phyloP scores from a whole-genome alignment of 192 early-diverging fungal species.

The Bifiguratus adelaidae region DNA sequence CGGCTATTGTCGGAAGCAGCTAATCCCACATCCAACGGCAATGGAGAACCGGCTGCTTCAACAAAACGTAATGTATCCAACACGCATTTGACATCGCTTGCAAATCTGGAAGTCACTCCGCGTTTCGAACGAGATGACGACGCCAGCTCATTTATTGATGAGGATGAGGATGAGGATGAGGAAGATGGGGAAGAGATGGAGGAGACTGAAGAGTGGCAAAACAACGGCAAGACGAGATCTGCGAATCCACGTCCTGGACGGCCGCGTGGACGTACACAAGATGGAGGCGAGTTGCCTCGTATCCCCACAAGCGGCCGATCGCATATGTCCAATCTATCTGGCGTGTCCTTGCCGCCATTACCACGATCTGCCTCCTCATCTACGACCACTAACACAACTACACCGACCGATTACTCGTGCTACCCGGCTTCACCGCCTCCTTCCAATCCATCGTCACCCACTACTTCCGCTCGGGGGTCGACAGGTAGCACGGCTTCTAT shows the following conservation, averaged over 20 bases:
- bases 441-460: conserved; percentile 44
- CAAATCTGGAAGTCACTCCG: conserved; percentile 5
- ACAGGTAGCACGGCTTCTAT: conserved; percentile 19
- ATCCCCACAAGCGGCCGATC: background rate
- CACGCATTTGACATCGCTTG: conserved; percentile 20
- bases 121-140: conserved; percentile 10
- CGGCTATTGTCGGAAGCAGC: conserved; percentile 51
- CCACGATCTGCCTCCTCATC: conserved; percentile 7
- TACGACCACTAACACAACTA: background rate
- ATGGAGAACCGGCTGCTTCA: background rate
- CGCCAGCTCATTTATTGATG: conserved; percentile 16
- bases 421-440: conserved; percentile 41
- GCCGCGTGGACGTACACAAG: background rate
- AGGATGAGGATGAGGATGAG: conserved; percentile 26
- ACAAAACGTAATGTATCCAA: conserved; percentile 25
- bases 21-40: conserved; percentile 4
- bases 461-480: conserved; percentile 24
- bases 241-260: background rate
- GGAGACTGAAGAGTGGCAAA: conserved; percentile 4
- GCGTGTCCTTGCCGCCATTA: conserved; percentile 19
- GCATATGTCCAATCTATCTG: background rate
- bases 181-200: conserved; percentile 37
- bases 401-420: conserved; percentile 11
- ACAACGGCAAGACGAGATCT: background rate
- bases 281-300: background rate